Evolutionary conservation across 768 basidiomycete species (phyloP), one percentile per base, ranked within the genome.

Genomic region (Termitomyces sp.): DNA sequence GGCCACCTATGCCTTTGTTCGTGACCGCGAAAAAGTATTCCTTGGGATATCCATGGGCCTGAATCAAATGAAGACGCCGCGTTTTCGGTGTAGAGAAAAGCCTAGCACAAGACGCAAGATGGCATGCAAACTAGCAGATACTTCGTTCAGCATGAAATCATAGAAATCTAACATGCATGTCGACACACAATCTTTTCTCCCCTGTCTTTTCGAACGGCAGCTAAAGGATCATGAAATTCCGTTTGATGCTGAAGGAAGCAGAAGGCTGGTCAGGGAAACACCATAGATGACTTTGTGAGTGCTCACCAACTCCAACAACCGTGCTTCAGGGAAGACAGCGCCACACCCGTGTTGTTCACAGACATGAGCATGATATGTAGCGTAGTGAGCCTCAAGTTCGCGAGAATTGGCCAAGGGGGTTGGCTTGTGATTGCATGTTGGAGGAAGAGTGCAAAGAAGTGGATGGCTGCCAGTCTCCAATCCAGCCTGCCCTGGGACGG

Each of bases 11-110:
- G 22, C 94, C 94, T 70, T 91, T 94, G 74, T 95, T 95, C 16
- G 92, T 94, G 20, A 96, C 89, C 20, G 90, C 85, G 71, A 96
- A 96, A 74, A 93, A 96, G 73, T 89, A 96, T 68, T 94, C 85
- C 69, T 92, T 92, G 5, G 94, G 93, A 69, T 89, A 96, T 55
- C 81, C 84, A 67, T 96, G 94, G 15, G 79, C 84, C 66, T 88
- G 81, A 50, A 96, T 91, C 56, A 96, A 81, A 76, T 96, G 94
- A 48, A 91, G 77, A 24, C 94, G 78, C 18, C 94, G 82, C 16
- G 84, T 75, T 73, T 91, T 93, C 0, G 94, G 94, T 1, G 84
- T 88, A 8, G 75, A 69, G 71, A 94, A 96, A 12, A 79, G 66
- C 57, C 84, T 81, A 44, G 80, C 67, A 73, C 90, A 89, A 2